These are phyloP conservation scores for Zygosaccharomyces gambellarensis DNA, from an alignment of 805 yeast species.

Conservation along the genomic window DNA sequence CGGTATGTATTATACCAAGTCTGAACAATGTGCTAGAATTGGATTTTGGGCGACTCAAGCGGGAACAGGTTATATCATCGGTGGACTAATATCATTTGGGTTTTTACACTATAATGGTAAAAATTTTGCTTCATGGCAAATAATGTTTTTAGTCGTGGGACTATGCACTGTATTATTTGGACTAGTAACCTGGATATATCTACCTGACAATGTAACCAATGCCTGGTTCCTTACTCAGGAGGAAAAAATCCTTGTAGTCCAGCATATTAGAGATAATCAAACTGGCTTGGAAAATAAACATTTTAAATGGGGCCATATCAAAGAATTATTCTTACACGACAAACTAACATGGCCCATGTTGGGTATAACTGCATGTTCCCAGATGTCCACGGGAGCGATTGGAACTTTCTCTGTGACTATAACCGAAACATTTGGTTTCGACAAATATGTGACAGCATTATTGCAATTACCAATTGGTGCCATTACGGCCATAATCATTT, in stretches of 20 bases:
- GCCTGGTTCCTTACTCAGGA: conserved; percentile 39
- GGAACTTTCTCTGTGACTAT: conserved; percentile 51
- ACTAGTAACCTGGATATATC: conserved; percentile 36
- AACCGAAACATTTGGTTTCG: conserved; percentile 49
- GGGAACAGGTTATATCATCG: conserved; percentile 45
- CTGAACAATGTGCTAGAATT: conserved; percentile 48
- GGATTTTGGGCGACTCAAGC: conserved; percentile 57
- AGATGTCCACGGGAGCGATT: conserved; percentile 48
- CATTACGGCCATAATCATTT: conserved; percentile 40
- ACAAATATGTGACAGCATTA: conserved; percentile 41
- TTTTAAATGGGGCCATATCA: conserved; percentile 42
- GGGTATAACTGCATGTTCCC: conserved; percentile 42
- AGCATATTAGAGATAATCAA: conserved; percentile 44
- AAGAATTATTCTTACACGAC: conserved; percentile 44
- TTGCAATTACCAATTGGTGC: conserved; percentile 57
- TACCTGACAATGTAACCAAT: conserved; percentile 48
- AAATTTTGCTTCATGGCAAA: conserved; percentile 52
- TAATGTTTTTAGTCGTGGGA: conserved; percentile 55
- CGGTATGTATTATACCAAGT: conserved; percentile 56
- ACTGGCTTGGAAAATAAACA: conserved; percentile 49
- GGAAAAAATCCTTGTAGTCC: conserved; percentile 44
- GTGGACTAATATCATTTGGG: conserved; percentile 46
- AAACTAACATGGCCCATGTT: conserved; percentile 49
- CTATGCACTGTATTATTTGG: conserved; percentile 49
- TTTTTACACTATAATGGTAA: conserved; percentile 48